These are phyloP conservation scores for Phycomyces nitens DNA, from an alignment of 192 early-diverging fungal species.

Conservation along the genomic window DNA sequence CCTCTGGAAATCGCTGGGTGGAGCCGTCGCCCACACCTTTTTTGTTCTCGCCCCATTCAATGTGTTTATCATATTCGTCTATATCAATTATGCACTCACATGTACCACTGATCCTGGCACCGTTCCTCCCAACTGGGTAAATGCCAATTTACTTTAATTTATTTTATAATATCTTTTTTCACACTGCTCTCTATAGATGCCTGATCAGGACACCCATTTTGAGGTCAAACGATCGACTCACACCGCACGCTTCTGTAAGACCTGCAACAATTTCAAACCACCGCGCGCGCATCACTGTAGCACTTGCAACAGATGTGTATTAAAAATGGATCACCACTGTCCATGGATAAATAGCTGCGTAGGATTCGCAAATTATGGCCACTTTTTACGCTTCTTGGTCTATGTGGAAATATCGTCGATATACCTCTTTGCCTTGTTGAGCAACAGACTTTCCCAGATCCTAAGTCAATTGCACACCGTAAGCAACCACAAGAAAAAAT, in stretches of 20 bases:
- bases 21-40: conserved; percentile 10
- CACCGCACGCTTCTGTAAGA: conserved; percentile 70
- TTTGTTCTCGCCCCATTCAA: conserved; percentile 72
- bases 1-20: conserved; percentile 27
- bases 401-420: conserved; percentile 62
- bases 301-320: conserved; percentile 72
- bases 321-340: conserved; percentile 91
- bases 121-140: conserved; percentile 60
- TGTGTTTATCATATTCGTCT: conserved; percentile 68
- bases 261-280: conserved; percentile 64
- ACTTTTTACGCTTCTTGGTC: conserved; percentile 79
- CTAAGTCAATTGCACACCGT: conserved; percentile 31
- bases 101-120: conserved; percentile 76
- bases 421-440: conserved; percentile 54
- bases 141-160: too few relatives aligned
- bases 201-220: conserved; percentile 30
- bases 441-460: conserved; percentile 47
- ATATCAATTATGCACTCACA: conserved; percentile 84
- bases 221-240: conserved; percentile 71
- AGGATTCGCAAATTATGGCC: conserved; percentile 68
- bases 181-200: too few relatives aligned
- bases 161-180: too few relatives aligned
- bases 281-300: conserved; percentile 79
- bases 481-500: not conserved
- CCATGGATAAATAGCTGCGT: conserved; percentile 93